Conservation (phyloP, 306 rosid species). For the Prunus fruticosa region DNA sequence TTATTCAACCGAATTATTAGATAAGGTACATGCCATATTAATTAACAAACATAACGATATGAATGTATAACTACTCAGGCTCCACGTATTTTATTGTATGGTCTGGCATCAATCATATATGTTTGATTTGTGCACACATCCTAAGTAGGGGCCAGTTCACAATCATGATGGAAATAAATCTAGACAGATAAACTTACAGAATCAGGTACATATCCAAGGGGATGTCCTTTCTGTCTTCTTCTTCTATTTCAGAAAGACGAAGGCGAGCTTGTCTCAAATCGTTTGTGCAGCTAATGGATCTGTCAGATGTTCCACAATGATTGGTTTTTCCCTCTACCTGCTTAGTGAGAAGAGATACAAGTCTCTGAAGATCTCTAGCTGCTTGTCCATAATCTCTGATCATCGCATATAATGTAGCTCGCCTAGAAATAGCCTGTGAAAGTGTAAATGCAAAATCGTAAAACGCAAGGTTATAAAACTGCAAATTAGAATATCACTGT, state of each 20-base stretch:
- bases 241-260: conserved; percentile 73
- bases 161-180: neutral
- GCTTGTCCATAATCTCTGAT: conserved; percentile 94
- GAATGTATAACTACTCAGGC: no score
- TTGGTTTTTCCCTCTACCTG: conserved; percentile 50
- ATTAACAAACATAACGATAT: neutral
- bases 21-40: neutral
- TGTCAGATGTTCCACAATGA: conserved; percentile 56
- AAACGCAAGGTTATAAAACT: neutral
- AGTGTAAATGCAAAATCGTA: conserved; percentile 16
- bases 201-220: conserved; percentile 93
- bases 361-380: conserved; percentile 73
- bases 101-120: neutral
- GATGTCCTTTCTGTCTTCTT: conserved; percentile 77
- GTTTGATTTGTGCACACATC: neutral
- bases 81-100: no score
- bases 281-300: conserved; percentile 46
- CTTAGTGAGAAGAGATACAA: conserved; percentile 53
- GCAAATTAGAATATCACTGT: neutral
- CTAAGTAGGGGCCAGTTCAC: neutral
- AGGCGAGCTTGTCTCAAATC: conserved; percentile 79
- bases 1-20: neutral
- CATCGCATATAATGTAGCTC: conserved; percentile 73
- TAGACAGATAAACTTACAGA: conserved; percentile 58
- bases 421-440: conserved; percentile 88